Evolutionary conservation across 495 filamentous ascomycete genomes (phyloP), one percentile per base, ranked within the genome.

Genomic region (Podospora anserina): DNA sequence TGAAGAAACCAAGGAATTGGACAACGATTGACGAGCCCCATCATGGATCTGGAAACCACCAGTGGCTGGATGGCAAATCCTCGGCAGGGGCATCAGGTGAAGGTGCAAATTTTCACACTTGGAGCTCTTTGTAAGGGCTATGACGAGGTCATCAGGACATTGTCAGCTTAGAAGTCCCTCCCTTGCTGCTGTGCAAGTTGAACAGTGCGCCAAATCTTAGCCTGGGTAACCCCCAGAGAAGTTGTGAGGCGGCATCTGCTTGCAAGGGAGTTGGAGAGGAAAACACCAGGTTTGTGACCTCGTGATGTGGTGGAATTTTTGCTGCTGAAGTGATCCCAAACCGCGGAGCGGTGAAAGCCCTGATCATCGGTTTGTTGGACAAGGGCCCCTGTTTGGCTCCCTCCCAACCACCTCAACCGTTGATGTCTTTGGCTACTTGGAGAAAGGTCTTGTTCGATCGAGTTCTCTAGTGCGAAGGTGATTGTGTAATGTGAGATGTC

Each of bases 41-140:
- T 32, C 34, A 3, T 23, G 23, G 23, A 49, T 63, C 61, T 49
- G 32, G 28, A n/a, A 49, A 19, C 13, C 6, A 11, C 30, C 18
- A 63, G n/a, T 63, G 61, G 61, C 61, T 49, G 34, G 32, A 32
- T 23, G n/a, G 5, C n/a, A 7, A 58, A 58, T 58, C 4, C 18
- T 58, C 55, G 39, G 23, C 61, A 19, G n/a, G n/a, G n/a, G n/a
- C 61, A 32, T 63, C 61, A 63, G 61, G 61, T 63, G 61, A 44
- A 49, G 61, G 7, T 49, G 32, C 61, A 32, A 63, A n/a, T 63
- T 63, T 63, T 63, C 34, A 32, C 18, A 9, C 34, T 26, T n/a
- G 9, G 6, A 2, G n/a, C 61, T 63, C 28, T 9, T 9, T n/a
- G 61, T 44, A 20, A 63, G 16, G 61, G 34, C 13, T 11, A 32